Evolutionary conservation across 2,329 filamentous ascomycete genomes (phyloP).

Genomic region (Aspergillus nomiae): DNA sequence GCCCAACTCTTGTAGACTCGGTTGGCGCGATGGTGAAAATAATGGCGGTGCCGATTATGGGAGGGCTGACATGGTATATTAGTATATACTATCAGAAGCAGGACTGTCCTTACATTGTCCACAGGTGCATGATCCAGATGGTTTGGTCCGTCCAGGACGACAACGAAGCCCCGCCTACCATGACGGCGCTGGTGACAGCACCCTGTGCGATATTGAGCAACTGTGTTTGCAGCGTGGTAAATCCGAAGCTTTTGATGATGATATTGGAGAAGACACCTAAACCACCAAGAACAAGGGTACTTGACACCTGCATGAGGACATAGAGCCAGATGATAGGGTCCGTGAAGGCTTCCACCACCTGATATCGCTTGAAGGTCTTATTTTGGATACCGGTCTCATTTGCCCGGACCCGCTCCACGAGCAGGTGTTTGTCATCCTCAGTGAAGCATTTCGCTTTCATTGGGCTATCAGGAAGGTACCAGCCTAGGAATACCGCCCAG

Average conservation of each 20-base stretch:
- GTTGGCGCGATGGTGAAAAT: conserved; percentile 63
- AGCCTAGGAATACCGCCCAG: conserved; percentile 53
- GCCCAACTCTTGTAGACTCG: conserved; percentile 59
- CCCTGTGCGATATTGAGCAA: conserved; percentile 72
- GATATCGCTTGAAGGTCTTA: conserved; percentile 50
- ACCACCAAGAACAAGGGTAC: conserved; percentile 30
- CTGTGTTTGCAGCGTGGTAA: conserved; percentile 65
- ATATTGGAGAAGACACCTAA: conserved; percentile 47
- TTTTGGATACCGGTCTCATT: conserved; percentile 64
- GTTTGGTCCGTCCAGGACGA: conserved; percentile 11
- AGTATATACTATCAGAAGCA: conserved; percentile 56
- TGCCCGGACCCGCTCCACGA: conserved; percentile 57
- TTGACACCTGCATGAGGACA: conserved; percentile 17
- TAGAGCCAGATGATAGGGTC: conserved; percentile 22
- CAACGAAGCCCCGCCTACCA: conserved; percentile 51
- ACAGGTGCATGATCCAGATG: conserved; percentile 30
- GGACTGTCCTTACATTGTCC: neutral
- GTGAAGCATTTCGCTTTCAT: conserved; percentile 67
- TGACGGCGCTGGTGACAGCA: conserved; percentile 68
- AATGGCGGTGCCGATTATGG: conserved; percentile 68
- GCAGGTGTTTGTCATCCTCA: conserved; percentile 62
- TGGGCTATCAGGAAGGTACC: conserved; percentile 64
- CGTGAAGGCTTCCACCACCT: conserved; percentile 49
- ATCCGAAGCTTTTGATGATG: conserved; percentile 67
- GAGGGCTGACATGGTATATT: conserved; percentile 54